These are phyloP conservation scores for Rhizophora apiculata DNA, from an alignment of 345 rosid species.

Conservation along the genomic window DNA sequence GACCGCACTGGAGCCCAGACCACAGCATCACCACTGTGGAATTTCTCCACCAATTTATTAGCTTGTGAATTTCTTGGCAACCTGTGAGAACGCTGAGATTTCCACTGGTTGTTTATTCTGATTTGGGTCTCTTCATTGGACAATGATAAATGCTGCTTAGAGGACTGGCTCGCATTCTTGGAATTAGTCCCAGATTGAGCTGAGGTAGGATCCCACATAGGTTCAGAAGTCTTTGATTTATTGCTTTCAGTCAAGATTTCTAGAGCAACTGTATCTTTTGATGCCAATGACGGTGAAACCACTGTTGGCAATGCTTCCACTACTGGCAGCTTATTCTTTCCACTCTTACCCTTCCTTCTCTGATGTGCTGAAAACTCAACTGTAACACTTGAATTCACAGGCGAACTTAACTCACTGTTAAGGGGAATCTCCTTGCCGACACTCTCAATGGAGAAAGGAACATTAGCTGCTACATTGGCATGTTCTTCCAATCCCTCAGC, in stretches of 20 bases:
- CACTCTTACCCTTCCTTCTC: slow-evolving; percentile 56
- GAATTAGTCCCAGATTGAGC: slow-evolving; percentile 32
- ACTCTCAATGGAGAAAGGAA: slow-evolving; percentile 30
- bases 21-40: slow-evolving; percentile 51
- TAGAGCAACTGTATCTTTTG: slow-evolving; percentile 35
- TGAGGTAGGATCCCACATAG: slow-evolving; percentile 24
- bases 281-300: slow-evolving; percentile 24
- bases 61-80: slow-evolving; percentile 44
- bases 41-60: slow-evolving; percentile 51
- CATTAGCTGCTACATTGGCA: slow-evolving; percentile 29
- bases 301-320: slow-evolving; percentile 46
- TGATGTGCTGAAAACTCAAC: slow-evolving; percentile 47
- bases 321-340: slow-evolving; percentile 59
- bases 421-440: slow-evolving; percentile 32
- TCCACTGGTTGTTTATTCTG: slow-evolving; percentile 53
- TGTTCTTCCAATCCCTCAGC: slow-evolving; percentile 29
- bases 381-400: slow-evolving; percentile 30
- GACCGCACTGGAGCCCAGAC: slow-evolving; percentile 85
- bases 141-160: slow-evolving; percentile 42
- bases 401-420: slow-evolving; percentile 33
- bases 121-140: slow-evolving; percentile 51
- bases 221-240: slow-evolving; percentile 40
- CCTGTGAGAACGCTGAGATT: slow-evolving; percentile 64
- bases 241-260: slow-evolving; percentile 33
- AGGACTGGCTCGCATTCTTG: slow-evolving; percentile 43